Base-by-base conservation (phyloP, 129 eudicot genomes). In the Pseudognaphalium luteoalbum region DNA sequence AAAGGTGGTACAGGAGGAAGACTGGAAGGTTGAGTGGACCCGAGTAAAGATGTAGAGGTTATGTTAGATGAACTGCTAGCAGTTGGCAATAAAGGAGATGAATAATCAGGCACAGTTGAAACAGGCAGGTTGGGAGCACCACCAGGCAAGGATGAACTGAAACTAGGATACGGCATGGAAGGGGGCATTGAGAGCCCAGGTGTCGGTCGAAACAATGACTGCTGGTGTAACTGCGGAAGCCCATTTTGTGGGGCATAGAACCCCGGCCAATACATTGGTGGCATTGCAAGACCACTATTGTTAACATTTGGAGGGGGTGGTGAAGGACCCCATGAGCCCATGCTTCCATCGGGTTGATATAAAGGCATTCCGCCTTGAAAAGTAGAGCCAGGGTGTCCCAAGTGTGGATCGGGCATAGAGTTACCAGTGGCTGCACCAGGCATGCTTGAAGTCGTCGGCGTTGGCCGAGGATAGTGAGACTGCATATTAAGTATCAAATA, bases 181-280 rank as follows among this genome's bases (percentile, higher is more conserved):
- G 92, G 88, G 29, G 95, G 86, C 81, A 82, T 52, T 17, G 87
- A 74, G 33, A 88, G 76, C 56, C 91, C 66, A 19, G 86, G 80
- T 6, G 96, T 88, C n/a, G 93, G 96, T 66, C 84, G 88, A 44
- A 85, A 81, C 82, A 92, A 77, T 68, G 96, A 54, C 66, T 90
- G 96, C 30, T 88, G 98, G 44, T 86, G 92, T 75, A 92, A 20
- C 72, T 91, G 97, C 59, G 97, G 95, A 30, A 88, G 82, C 67
- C 89, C 95, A 50, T 82, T 86, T 34, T 92, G 89, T 21, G 96
- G 78, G 5, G 89, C 90, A 76, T 90, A 90, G 47, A 79, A 90
- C 32, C 96, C 96, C 5, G 88, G 96, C 96, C 98, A 93, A 77
- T 93, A 93, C 98, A 93, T 88, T 71, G 98, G 93, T 86, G 97